Percentiles rank a stretch among this genome's conserved stretches.
Conservation (phyloP, 176 grass and related monocot genomes). For the Bolboschoenus planiculmis region DNA sequence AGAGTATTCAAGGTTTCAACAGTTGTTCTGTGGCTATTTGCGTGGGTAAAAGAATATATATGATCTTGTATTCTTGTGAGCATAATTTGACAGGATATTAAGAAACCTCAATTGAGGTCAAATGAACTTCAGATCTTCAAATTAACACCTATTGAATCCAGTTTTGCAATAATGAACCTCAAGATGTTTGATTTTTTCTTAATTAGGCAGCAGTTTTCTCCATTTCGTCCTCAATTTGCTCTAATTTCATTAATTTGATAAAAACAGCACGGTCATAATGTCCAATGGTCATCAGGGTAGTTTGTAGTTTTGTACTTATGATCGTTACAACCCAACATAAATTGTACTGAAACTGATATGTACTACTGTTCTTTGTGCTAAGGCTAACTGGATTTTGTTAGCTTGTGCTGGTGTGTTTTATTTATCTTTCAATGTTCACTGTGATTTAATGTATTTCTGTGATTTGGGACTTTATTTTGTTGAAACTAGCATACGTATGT, state of each 20-base stretch:
- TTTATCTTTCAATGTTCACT: background rate
- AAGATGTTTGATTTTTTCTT: background rate
- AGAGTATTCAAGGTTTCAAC: background rate
- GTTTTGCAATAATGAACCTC: background rate
- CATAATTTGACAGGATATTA: background rate
- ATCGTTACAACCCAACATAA: background rate
- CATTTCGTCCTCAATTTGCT: background rate
- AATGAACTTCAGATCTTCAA: background rate
- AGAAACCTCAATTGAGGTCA: background rate
- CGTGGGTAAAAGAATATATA: background rate
- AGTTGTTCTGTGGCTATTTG: background rate
- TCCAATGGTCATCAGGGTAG: background rate
- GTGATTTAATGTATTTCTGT: background rate
- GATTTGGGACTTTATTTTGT: background rate
- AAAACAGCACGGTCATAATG: background rate
- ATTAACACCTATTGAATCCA: background rate
- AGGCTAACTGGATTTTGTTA: background rate
- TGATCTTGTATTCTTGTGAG: background rate
- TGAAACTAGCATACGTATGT: background rate
- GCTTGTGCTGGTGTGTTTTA: background rate
- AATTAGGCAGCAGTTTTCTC: background rate
- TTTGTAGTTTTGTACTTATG: background rate
- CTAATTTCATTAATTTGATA: background rate
- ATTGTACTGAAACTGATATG: constrained; percentile 7
- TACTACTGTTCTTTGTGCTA: background rate